These are phyloP conservation scores for Coemansia sp. DNA, from an alignment of 192 early-diverging fungal genomes.

Conservation along the genomic window DNA sequence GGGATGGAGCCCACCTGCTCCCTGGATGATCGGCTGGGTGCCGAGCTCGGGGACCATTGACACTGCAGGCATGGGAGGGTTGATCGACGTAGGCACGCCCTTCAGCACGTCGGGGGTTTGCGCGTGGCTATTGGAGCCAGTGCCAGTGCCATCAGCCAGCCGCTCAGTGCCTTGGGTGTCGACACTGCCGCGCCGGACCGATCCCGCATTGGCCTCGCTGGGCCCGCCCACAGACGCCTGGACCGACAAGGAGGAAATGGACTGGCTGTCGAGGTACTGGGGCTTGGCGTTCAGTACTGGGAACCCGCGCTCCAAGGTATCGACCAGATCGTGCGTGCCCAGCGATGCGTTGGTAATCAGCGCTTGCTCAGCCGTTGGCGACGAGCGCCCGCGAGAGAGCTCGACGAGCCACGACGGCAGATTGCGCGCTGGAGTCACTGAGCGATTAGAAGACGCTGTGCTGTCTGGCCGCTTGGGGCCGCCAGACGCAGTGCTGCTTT, in stretches of 20 bases:
- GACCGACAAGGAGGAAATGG: constrained; percentile 50
- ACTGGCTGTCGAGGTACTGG: constrained; percentile 35
- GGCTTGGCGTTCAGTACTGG: constrained; percentile 32
- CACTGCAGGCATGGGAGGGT: constrained; percentile 2
- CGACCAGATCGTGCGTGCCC: constrained; percentile 41
- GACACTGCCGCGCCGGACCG: constrained; percentile 23
- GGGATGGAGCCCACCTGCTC: constrained; percentile 5
- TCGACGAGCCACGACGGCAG: constrained; percentile 56
- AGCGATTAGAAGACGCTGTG: constrained; percentile 31
- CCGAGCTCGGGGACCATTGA: neutral
- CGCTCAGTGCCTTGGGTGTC: constrained; percentile 20
- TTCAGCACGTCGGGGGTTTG: constrained; percentile 1
- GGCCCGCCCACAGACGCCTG: constrained; percentile 40
- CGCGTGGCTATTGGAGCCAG: constrained; percentile 2
- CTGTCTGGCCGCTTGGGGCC: constrained; percentile 28
- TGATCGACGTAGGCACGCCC: neutral
- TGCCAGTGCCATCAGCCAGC: neutral
- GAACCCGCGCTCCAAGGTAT: constrained; percentile 47
- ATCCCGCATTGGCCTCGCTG: constrained; percentile 35
- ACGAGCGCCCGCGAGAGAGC: constrained; percentile 46
- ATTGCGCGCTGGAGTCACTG: constrained; percentile 46
- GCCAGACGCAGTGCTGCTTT: constrained; percentile 18
- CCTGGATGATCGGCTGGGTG: constrained; percentile 4
- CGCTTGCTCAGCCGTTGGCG: constrained; percentile 15
- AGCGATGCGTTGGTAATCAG: constrained; percentile 27